Percentiles rank a stretch among this genome's conserved stretches.
These are phyloP conservation scores for Neurospora africana DNA, from an alignment of 495 filamentous ascomycete species.

Conservation along the genomic window DNA sequence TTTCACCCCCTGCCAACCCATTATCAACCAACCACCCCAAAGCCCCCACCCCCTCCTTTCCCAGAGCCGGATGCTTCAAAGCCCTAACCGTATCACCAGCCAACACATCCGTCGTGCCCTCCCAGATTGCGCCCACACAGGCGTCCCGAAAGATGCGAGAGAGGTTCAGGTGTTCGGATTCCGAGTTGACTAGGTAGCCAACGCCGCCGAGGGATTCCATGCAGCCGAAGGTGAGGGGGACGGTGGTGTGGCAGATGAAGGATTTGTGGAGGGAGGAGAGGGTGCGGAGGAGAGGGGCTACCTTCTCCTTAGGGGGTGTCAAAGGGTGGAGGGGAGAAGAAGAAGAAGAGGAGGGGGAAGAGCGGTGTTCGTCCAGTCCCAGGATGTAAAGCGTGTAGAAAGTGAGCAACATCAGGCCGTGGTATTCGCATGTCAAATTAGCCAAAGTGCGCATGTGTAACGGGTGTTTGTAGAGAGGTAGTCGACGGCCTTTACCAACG, in stretches of 20 bases:
- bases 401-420: slow-evolving; percentile 46
- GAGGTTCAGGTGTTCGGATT: slow-evolving; percentile 53
- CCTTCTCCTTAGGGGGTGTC: slow-evolving; percentile 2
- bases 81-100: slow-evolving; percentile 50
- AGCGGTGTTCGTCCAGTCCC: slow-evolving; percentile 16
- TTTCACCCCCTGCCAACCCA: background rate
- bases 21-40: slow-evolving; percentile 26
- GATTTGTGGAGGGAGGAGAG: slow-evolving; percentile 60
- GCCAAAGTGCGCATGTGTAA: slow-evolving; percentile 55
- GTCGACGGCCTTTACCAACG: slow-evolving; percentile 27
- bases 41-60: slow-evolving; percentile 27
- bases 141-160: slow-evolving; percentile 55
- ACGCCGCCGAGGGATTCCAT: slow-evolving; percentile 68
- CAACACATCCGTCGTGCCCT: slow-evolving; percentile 65
- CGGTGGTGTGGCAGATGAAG: slow-evolving; percentile 40
- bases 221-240: slow-evolving; percentile 48
- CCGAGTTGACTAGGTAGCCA: slow-evolving; percentile 55
- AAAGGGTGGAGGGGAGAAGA: background rate
- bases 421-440: slow-evolving; percentile 34
- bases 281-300: slow-evolving; percentile 43
- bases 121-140: slow-evolving; percentile 59
- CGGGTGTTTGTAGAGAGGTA: slow-evolving; percentile 41
- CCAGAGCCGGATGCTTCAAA: slow-evolving; percentile 36
- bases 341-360: background rate
- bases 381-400: slow-evolving; percentile 50